Conservation (phyloP, 768 basidiomycete genomes). For the Tylopilus sp. region DNA sequence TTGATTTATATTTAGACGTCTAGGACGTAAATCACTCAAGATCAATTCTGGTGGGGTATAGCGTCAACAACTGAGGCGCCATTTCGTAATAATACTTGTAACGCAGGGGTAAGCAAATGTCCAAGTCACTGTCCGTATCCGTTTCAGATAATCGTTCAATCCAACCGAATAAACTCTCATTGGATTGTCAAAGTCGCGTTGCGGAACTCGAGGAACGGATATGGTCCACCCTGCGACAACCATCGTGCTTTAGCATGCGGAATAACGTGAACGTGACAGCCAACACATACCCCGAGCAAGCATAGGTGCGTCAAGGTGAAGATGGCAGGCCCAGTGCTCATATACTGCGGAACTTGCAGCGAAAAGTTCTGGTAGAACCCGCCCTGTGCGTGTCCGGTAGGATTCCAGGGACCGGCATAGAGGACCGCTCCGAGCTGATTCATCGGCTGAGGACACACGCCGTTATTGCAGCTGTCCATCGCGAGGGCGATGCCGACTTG, state of each 20-base stretch:
- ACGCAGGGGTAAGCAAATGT: not conserved
- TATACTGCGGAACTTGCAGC: constrained; percentile 10
- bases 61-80: not conserved
- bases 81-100: not conserved
- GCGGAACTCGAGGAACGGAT: constrained; percentile 29
- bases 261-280: not conserved
- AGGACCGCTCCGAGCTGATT: constrained; percentile 23
- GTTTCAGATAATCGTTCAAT: not conserved
- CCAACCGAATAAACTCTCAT: not conserved
- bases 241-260: not conserved
- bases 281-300: constrained; percentile 26
- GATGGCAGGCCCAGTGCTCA: constrained; percentile 20
- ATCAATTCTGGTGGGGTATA: too few relatives aligned
- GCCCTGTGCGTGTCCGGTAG: constrained; percentile 12
- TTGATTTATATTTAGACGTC: too few relatives aligned
- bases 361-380: constrained; percentile 31
- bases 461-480: constrained; percentile 17
- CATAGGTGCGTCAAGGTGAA: constrained; percentile 30
- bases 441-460: constrained; percentile 21
- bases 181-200: constrained; percentile 21
- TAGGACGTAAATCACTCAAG: too few relatives aligned
- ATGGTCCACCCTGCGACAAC: constrained; percentile 18
- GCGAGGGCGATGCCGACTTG: constrained; percentile 33
- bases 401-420: constrained; percentile 29
- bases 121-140: not conserved